Conservation (phyloP, 2,329 filamentous ascomycete genomes). For the Fusarium decemcellulare region DNA sequence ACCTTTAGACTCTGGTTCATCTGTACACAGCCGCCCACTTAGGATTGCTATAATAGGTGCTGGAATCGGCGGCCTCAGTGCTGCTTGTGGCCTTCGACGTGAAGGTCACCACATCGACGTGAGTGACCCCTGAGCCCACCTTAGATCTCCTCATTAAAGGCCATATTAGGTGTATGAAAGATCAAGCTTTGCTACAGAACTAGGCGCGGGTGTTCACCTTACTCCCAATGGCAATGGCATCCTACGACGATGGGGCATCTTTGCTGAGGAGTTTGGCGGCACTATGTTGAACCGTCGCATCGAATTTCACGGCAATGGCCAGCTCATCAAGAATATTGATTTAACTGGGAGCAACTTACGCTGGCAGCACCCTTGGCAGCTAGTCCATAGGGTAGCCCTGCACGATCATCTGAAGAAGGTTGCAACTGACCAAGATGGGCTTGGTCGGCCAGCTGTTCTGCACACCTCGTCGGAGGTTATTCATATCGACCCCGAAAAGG, state of each 20-base stretch:
- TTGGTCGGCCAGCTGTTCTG: conserved; percentile 55
- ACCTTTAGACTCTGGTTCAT: too few relatives aligned
- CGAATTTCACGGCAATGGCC: conserved; percentile 56
- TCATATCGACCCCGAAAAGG: conserved; percentile 57
- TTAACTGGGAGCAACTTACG: conserved; percentile 52
- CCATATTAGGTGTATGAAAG: conserved; percentile 68
- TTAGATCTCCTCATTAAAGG: not conserved
- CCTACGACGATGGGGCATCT: conserved; percentile 59
- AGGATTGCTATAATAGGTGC: conserved; percentile 34
- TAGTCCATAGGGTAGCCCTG: conserved; percentile 66
- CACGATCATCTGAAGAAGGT: conserved; percentile 63
- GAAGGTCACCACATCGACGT: conserved; percentile 60
- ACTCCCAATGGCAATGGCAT: conserved; percentile 74
- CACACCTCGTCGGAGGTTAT: conserved; percentile 59
- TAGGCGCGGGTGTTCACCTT: conserved; percentile 73
- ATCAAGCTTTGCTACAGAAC: conserved; percentile 68
- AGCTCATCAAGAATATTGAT: conserved; percentile 52
- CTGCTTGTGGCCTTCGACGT: conserved; percentile 63
- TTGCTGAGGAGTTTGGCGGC: conserved; percentile 56
- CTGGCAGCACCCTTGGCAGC: conserved; percentile 64
- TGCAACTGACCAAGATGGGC: conserved; percentile 55
- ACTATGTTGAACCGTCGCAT: conserved; percentile 49
- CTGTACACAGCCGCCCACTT: not conserved
- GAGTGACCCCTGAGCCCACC: not conserved
- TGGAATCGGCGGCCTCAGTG: conserved; percentile 64